Percentiles rank a stretch among this genome's conserved stretches.
phyloP scores from a whole-genome alignment of 305 asterid species.

The Vinca major region DNA sequence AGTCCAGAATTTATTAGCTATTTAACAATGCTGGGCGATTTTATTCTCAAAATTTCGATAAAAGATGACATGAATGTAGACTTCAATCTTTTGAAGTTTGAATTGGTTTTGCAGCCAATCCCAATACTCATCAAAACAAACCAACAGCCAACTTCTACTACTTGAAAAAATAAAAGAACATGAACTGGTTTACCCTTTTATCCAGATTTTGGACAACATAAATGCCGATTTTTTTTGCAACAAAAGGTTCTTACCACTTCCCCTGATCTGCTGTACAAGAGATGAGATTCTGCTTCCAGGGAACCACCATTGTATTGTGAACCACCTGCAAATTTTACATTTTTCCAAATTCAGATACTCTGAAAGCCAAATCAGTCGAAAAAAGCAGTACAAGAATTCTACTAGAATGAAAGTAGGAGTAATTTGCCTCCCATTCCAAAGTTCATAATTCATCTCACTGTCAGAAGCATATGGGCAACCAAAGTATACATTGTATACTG shows the following conservation, averaged over 20 bases:
- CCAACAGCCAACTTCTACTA: not conserved
- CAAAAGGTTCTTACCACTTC: slow-evolving; percentile 6
- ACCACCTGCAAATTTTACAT: slow-evolving; percentile 38
- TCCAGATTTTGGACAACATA: not conserved
- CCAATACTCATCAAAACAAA: not conserved
- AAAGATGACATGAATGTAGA: not conserved
- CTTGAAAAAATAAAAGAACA: not conserved
- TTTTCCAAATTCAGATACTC: not conserved
- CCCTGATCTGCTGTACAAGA: slow-evolving; percentile 27
- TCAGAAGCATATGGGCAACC: not conserved
- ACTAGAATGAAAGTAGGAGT: not conserved
- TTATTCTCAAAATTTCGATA: not conserved
- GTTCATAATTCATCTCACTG: not conserved
- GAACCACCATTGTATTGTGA: slow-evolving; percentile 26
- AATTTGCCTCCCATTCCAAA: not conserved
- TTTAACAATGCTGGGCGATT: not conserved
- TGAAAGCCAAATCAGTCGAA: not conserved
- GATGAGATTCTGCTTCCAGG: slow-evolving; percentile 33
- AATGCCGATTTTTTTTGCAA: not conserved
- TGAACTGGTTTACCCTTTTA: not conserved
- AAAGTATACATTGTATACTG: slow-evolving; percentile 2
- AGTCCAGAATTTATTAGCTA: slow-evolving; percentile 2
- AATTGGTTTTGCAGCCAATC: not conserved
- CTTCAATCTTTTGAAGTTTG: not conserved
- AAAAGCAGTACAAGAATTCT: not conserved